Evolutionary conservation across 495 filamentous ascomycete genomes (phyloP), one percentile per base, ranked within the genome.

Genomic region (Mycothermus thermophilus): DNA sequence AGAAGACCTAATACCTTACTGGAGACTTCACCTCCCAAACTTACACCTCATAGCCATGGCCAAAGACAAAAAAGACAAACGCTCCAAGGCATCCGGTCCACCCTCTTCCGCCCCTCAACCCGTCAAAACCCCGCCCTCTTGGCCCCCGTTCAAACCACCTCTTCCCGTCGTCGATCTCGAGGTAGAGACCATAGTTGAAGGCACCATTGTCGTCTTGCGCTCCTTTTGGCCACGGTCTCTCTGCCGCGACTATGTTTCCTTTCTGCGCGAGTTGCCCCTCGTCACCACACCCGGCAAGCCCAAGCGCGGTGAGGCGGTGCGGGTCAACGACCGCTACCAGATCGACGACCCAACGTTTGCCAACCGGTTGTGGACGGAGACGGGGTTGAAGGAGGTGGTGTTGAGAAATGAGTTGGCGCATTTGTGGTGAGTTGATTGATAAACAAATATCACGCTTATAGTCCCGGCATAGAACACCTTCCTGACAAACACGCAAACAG

Each of bases 321-420:
- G 88, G 13, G 81, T 94, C 27, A 96, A 96, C 52, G 88, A 95
- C 51, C 76, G 88, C 19, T 90, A 81, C 53, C 83, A 94, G 60
- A 64, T 90, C 26, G 64, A 83, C 22, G 88, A 96, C 59, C 52
- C 66, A 18, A 50, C 33, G 7, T 93, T 94, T 49, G 80, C 87
- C 3, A 67, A 80, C 48, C 63, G 65, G 36, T 49, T 94, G 17
- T 96, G 82, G 82, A 58, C 57, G 9, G 62, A 66, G 45, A 79
- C 75, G 3, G 70, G 68, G 2, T 52, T 83, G 23, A 63, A 60
- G 30, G 67, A 76, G 38, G 56, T 70, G 4, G 31, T 66, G 9
- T 9, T 52, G 4, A 44, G 49, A 8, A 41, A 48, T 2, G 51
- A 65, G 16, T 44, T 49, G 15, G 48, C 43, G 8, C 47, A 51